Evolutionary conservation across 768 basidiomycete genomes (phyloP), one percentile per base, ranked within the genome.

Genomic region (Suillus variegatus): DNA sequence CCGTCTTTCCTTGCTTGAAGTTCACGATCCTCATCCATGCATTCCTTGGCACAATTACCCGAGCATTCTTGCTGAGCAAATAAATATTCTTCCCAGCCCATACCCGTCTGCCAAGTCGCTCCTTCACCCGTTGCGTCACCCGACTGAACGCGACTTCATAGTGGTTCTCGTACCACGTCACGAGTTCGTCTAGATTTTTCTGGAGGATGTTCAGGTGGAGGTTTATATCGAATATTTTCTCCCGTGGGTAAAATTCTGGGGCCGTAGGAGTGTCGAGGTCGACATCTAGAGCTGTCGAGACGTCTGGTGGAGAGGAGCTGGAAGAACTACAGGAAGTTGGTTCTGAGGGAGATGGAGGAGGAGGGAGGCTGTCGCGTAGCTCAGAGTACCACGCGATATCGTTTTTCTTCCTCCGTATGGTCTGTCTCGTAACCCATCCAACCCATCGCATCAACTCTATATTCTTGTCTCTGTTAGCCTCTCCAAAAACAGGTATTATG

Each of bases 51-150:
- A 90, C 69, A 2, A 67, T 65, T 28, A 76, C 66, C 44, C 84
- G 82, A 20, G 64, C 14, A 13, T 54, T 49, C 41, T 66, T 63
- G n/a, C 69, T 68, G 35, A 72, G 72, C 56, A 92, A 62, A 70
- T 83, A 93, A 4, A 94, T 68, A 62, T 86, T 77, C 73, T 85
- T 86, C 40, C 74, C 80, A 6, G 68, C 73, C 90, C 90, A 92
- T 0, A 93, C 85, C 13, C 92, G 86, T n/a, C 92, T 85, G 10
- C 90, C 90, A n/a, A 93, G 76, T 38, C 85, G 81, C 76, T 93
- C 91, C 76, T 92, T 92, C n/a, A 86, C 64, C 20, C 91, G 84
- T 67, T 88, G 85, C 3, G 79, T 78, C 20, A 80, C 85, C 12
- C 90, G 85, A 6, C 78, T 82, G 8, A 86, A 67, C 3, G 83